Conservation (phyloP, 306 rosid genomes). For the Pyrus betulifolia region DNA sequence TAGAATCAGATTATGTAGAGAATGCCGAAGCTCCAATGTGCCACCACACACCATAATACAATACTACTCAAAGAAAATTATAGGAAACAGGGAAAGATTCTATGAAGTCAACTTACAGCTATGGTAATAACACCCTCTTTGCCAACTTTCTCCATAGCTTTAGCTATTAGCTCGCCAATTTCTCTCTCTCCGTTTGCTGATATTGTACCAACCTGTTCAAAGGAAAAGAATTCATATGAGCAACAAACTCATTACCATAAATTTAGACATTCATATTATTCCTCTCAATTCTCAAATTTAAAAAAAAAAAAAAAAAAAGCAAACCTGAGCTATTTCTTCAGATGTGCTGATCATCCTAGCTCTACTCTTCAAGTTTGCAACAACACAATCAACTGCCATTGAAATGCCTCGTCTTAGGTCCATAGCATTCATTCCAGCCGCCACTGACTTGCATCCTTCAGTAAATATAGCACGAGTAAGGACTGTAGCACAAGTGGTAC, state of each 20-base stretch:
- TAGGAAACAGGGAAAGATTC: background rate
- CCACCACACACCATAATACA: background rate
- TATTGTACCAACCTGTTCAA: slow-evolving; percentile 46
- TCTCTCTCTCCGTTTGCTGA: slow-evolving; percentile 54
- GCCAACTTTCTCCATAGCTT: slow-evolving; percentile 55
- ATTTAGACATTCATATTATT: background rate
- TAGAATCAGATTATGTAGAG: background rate
- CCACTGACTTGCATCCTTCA: slow-evolving; percentile 56
- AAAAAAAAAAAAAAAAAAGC: background rate
- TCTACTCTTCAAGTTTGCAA: slow-evolving; percentile 48
- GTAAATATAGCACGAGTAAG: slow-evolving; percentile 49
- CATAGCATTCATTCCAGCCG: slow-evolving; percentile 53
- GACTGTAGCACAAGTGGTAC: slow-evolving; percentile 56
- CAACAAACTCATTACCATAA: background rate
- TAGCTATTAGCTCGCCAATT: slow-evolving; percentile 51
- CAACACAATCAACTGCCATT: slow-evolving; percentile 52
- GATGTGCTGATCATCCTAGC: slow-evolving; percentile 47
- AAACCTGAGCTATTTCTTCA: slow-evolving; percentile 52
- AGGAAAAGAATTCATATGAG: background rate
- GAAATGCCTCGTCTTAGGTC: slow-evolving; percentile 47
- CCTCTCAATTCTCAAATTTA: background rate
- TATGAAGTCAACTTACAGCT: slow-evolving; percentile 25
- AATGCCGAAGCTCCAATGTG: background rate
- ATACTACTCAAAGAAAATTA: background rate
- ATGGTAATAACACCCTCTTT: slow-evolving; percentile 51